Conservation (phyloP, 768 basidiomycete genomes). For the Leccinum uliginosum region DNA sequence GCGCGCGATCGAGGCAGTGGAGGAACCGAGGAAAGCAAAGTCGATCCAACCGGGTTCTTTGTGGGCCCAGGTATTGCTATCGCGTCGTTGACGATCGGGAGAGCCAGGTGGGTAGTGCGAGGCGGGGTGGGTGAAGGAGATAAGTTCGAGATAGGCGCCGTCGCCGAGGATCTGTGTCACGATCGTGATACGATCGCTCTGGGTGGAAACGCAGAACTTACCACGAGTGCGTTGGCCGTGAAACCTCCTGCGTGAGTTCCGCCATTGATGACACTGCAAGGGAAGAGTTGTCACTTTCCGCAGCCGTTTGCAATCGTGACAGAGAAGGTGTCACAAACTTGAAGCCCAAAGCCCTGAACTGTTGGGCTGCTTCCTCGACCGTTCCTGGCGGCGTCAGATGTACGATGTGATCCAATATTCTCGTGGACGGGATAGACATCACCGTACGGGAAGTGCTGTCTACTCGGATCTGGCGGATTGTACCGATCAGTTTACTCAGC, state of each 20-base stretch:
- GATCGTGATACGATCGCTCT: neutral
- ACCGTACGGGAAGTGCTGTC: neutral
- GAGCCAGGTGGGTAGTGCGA: slow-evolving; percentile 51
- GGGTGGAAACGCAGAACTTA: slow-evolving; percentile 21
- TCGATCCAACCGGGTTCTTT: slow-evolving; percentile 64
- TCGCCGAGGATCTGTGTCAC: slow-evolving; percentile 33
- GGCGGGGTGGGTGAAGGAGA: slow-evolving; percentile 56
- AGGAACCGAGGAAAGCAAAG: slow-evolving; percentile 57
- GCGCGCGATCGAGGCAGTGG: slow-evolving; percentile 39
- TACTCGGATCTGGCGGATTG: neutral
- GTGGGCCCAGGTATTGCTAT: slow-evolving; percentile 48
- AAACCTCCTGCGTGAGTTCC: slow-evolving; percentile 62
- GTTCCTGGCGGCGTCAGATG: slow-evolving; percentile 66
- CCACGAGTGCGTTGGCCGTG: slow-evolving; percentile 63
- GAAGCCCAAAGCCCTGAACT: slow-evolving; percentile 63
- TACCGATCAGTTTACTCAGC: neutral
- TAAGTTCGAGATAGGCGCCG: slow-evolving; percentile 63
- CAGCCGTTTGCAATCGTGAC: neutral
- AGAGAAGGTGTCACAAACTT: slow-evolving; percentile 37
- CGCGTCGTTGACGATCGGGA: slow-evolving; percentile 41
- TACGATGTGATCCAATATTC: slow-evolving; percentile 62
- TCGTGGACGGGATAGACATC: slow-evolving; percentile 34
- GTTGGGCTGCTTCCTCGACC: slow-evolving; percentile 43
- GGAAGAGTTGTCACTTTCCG: neutral
- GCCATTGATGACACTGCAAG: slow-evolving; percentile 56